Evolutionary conservation across 208 protist genomes (phyloP).

Genomic region (Crithidia acanthocephali): DNA sequence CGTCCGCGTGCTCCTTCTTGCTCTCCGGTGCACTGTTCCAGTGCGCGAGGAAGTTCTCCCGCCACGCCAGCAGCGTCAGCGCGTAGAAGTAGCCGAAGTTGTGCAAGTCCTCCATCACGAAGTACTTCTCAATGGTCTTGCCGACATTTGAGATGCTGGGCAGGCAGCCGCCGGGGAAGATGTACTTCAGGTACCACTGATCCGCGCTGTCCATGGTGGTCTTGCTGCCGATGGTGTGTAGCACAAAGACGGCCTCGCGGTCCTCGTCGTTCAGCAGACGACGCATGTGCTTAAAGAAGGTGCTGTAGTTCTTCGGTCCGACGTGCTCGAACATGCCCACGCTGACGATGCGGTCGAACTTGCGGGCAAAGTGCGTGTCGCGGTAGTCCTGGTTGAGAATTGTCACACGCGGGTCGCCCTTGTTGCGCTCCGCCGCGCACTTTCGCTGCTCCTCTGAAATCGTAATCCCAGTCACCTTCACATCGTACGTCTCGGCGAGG

Average conservation of each 20-base stretch:
- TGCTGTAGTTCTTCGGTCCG: constrained; percentile 77
- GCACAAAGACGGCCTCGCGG: constrained; percentile 56
- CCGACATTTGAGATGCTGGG: constrained; percentile 47
- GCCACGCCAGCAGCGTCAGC: constrained; percentile 57
- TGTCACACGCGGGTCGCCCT: constrained; percentile 38
- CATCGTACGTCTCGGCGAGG: constrained; percentile 60
- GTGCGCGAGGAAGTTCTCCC: constrained; percentile 48
- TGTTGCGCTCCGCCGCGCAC: constrained; percentile 36
- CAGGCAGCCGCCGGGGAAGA: constrained; percentile 79
- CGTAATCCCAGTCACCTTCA: constrained; percentile 75
- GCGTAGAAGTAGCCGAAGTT: constrained; percentile 72
- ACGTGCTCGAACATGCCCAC: constrained; percentile 91
- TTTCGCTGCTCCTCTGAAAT: constrained; percentile 66
- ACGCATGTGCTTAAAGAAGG: constrained; percentile 68
- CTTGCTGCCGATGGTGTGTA: constrained; percentile 78
- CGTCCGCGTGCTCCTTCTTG: constrained; percentile 10
- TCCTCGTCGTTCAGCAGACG: constrained; percentile 62
- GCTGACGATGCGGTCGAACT: constrained; percentile 79
- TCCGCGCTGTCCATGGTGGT: constrained; percentile 66
- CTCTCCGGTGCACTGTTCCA: constrained; percentile 36
- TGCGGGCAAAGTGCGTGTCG: constrained; percentile 43
- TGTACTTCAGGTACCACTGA: constrained; percentile 86
- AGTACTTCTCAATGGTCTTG: constrained; percentile 46
- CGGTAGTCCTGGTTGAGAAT: constrained; percentile 80
- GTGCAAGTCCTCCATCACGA: constrained; percentile 69